Evolutionary conservation across 169 alveolate species (phyloP).

Genomic region (Plasmodium malariae): DNA sequence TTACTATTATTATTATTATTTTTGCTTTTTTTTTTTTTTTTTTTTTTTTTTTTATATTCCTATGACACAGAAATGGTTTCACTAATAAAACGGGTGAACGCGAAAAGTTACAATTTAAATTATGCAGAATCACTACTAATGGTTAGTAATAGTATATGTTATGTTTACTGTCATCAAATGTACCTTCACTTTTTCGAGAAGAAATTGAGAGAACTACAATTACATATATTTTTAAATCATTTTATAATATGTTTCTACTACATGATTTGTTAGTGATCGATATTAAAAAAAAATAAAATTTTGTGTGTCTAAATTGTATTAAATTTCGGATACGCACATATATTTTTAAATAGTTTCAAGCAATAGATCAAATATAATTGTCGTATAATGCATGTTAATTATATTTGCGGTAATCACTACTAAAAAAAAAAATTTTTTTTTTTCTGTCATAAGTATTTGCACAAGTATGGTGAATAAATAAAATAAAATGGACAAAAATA

Average conservation of each 20-base stretch:
- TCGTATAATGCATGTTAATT: not conserved
- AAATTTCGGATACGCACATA: too few relatives aligned
- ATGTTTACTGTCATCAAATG: not conserved
- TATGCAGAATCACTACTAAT: constrained; percentile 51
- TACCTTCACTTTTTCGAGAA: constrained; percentile 15
- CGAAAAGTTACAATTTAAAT: constrained; percentile 49
- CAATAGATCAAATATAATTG: too few relatives aligned
- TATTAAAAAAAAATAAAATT: too few relatives aligned
- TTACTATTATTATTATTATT: too few relatives aligned
- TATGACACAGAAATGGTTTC: constrained; percentile 51
- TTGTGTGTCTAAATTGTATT: too few relatives aligned
- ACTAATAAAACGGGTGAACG: constrained; percentile 29
- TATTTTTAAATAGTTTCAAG: too few relatives aligned
- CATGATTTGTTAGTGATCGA: not conserved
- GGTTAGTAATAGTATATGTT: constrained; percentile 29
- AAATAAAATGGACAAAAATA: not conserved
- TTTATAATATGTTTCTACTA: not conserved
- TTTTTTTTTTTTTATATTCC: not conserved
- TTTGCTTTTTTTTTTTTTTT: not conserved
- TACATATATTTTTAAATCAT: not conserved
- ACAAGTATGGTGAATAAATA: not conserved
- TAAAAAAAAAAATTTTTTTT: too few relatives aligned
- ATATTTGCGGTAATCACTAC: not conserved
- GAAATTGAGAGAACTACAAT: not conserved
- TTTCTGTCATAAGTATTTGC: not conserved